Base-by-base conservation (phyloP, 73 alveolate species). In the Paramecium primaurelia region DNA sequence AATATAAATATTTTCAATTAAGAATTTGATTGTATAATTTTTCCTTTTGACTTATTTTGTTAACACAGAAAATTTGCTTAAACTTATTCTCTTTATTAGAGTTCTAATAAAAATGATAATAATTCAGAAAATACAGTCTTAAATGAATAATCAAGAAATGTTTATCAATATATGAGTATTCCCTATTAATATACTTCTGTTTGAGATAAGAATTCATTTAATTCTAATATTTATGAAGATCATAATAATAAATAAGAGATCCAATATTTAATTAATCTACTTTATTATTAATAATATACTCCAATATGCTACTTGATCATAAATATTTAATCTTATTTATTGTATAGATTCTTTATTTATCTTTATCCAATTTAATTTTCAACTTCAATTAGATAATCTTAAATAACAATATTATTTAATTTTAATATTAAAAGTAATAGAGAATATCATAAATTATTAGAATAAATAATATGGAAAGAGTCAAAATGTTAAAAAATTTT, bases 291-390 rank as follows among this genome's bases (percentile, higher is more conserved):
- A 36, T 36, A 86, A 59, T 44, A 30, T 86, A 68, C 42, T 22
- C 25, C 25, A 86, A 18, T 20, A 86, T 49, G 59, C 83, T 86
- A 2, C 86, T 51, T 14, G 68, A 18, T 11, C 96, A 95, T 26
- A 93, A 93, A 91, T 93, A 95, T 22, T 60, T 88, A 0, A 93
- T 42, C 73, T 58, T 6, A 58, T 18, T 20, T 18, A 59, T 30
- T n/a, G 1, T 1, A 26, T 8, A 9, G 4, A n/a, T 2, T 42
- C 16, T 42, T 42, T 59, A 59, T 44, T 59, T 59, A 30, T 26
- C 77, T 44, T 59, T 59, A 30, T 59, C 77, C 77, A 9, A 59
- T 59, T 20, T 59, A 16, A 42, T 59, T 1, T 1, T 18, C 36
- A 11, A 58, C 6, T 3, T 58, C 36, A 9, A 58, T 58, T 3